These are phyloP conservation scores for Suillus occidentalis DNA, from an alignment of 768 basidiomycete genomes.

Conservation along the genomic window DNA sequence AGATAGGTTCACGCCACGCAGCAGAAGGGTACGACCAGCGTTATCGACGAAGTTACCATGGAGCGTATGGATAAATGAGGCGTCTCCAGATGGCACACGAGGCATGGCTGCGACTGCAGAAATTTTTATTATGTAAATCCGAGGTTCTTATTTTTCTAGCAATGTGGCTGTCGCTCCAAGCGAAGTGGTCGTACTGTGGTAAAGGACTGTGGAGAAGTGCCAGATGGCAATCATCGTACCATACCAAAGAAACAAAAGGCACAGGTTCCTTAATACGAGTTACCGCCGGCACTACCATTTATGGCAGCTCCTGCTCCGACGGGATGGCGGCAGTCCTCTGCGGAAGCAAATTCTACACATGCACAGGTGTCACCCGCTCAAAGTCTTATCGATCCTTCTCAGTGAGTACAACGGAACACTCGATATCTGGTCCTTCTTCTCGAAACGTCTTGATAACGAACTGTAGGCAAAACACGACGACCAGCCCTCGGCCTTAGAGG, in stretches of 20 bases:
- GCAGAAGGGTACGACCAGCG: constrained; percentile 70
- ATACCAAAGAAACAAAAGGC: neutral
- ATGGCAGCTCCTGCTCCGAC: neutral
- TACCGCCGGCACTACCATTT: neutral
- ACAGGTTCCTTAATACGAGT: neutral
- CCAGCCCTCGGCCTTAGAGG: too few relatives aligned
- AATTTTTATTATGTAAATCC: neutral
- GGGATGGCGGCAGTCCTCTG: neutral
- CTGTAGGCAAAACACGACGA: too few relatives aligned
- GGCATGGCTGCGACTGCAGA: constrained; percentile 55
- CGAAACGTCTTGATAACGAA: neutral
- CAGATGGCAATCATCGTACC: neutral
- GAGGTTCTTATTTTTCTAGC: neutral
- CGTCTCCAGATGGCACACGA: constrained; percentile 57
- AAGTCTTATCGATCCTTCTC: neutral
- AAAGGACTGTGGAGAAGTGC: neutral
- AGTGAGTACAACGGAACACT: neutral
- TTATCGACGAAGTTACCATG: constrained; percentile 73
- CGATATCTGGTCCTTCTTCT: neutral
- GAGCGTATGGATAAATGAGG: constrained; percentile 64
- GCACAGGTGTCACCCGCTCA: neutral
- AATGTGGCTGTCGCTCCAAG: neutral
- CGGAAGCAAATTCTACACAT: neutral
- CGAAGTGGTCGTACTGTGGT: neutral
- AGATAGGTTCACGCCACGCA: constrained; percentile 94